Evolutionary conservation across 225 moss, liverwort and hornwort genomes (phyloP), one percentile per base, ranked within the genome.

Genomic region (Climacium dendroides): DNA sequence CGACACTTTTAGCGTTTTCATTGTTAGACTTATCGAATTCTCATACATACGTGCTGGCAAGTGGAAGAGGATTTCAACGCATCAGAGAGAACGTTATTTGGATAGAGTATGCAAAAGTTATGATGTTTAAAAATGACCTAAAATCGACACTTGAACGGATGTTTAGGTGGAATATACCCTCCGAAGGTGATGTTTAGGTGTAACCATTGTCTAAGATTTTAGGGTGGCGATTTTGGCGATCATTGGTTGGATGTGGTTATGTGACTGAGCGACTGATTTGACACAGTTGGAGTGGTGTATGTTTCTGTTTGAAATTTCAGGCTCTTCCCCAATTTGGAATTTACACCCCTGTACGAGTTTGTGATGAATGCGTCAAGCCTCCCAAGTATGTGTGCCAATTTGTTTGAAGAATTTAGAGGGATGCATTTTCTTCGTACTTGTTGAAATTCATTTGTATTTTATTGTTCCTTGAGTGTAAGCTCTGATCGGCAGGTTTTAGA

Each of bases 251-350:
- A 15, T 62, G 70, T 35, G 55, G 78, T 84, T 57, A 19, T 78
- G 16, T 59, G 78, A 32, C 52, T 59, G 34, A 22, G 54, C 23
- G 69, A 85, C n/a, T 32, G 74, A 58, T 88, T 77, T 90, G 87
- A 91, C 70, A 24, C 30, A 20, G 76, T 87, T 79, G 53, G 65
- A 76, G 62, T 78, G 39, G 74, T 57, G 18, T 37, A 52, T 55
- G 82, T 83, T 80, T 83, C 41, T 87, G 83, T 72, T 82, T 87
- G 82, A 84, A 78, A 80, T 75, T 32, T 87, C 86, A 98, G 98
- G 98, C 98, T 86, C 96, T 98, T 78, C 98, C 97, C n/a, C 98
- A 98, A 86, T 97, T 95, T 92, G 95, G 97, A 82, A 93, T 98
- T 45, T 98, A 97, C 81, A 91, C 96, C 37, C 92, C 97, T 91